phyloP scores from a whole-genome alignment of 1,284 basidiomycete species.

The Pyrrhoderma noxium region DNA sequence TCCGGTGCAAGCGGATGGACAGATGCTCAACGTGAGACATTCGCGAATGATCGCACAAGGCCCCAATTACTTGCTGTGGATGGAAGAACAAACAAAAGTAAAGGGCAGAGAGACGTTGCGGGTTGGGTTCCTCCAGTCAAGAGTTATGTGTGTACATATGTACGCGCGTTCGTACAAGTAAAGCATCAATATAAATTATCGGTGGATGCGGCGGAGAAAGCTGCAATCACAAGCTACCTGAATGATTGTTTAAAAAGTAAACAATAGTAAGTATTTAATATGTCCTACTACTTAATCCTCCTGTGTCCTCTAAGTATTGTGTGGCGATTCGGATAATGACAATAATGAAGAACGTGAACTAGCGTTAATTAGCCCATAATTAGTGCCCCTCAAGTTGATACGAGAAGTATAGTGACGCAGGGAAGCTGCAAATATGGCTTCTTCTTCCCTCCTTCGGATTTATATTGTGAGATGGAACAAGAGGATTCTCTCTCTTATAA shows the following conservation, averaged over 20 bases:
- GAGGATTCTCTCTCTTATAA: no score
- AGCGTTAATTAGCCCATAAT: no score
- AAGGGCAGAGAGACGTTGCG: constrained; percentile 37
- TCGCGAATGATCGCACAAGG: constrained; percentile 45
- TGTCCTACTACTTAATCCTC: no score
- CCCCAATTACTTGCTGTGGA: constrained; percentile 47
- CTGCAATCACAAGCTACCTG: constrained; percentile 25
- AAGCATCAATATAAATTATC: constrained; percentile 43
- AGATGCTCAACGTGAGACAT: constrained; percentile 37
- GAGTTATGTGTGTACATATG: constrained; percentile 41
- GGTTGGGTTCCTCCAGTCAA: constrained; percentile 40
- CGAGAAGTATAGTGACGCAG: no score
- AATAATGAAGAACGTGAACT: no score
- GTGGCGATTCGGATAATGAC: no score
- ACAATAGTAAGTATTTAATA: no score
- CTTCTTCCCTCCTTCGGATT: no score
- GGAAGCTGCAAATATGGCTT: no score
- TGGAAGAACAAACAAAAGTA: constrained; percentile 34
- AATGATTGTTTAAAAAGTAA: constrained; percentile 25
- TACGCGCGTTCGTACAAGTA: constrained; percentile 41
- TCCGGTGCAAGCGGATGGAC: constrained; percentile 47
- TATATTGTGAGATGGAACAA: no score
- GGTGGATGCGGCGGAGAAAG: constrained; percentile 35
- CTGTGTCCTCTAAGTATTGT: no score
- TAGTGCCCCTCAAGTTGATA: no score